Base-by-base conservation (phyloP, 345 rosid genomes). In the Sapria himalayana region DNA sequence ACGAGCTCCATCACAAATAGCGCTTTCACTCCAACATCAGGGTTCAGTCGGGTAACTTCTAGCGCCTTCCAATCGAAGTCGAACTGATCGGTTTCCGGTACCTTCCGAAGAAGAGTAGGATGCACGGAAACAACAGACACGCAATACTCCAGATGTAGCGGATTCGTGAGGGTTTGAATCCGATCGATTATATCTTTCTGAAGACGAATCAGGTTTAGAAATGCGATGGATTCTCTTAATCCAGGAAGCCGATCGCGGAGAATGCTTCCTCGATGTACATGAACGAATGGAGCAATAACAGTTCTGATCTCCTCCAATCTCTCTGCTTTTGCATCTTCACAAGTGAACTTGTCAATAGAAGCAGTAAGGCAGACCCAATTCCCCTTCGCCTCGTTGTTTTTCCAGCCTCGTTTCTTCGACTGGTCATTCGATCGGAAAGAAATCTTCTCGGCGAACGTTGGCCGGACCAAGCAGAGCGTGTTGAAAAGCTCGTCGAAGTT, bases 401-500 rank as follows among this genome's bases (percentile, higher is more conserved):
- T 29, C 12, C 39, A 22, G 8, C 48, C 35, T 6, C 33, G 7
- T 10, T 34, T 45, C 10, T 29, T 50, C 4, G 4, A 1, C n/a
- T n/a, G 4, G 6, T 3, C 20, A 21, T 5, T 2, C 9, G 1
- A 4, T 9, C 10, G 18, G 27, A 18, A 16, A 0, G 50, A 6
- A 1, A 50, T 27, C 20, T 4, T 19, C 2, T 51, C 62, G 15
- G 45, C 37, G 22, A 68, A 60, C 22, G 59, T 57, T 4, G 77
- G 85, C 11, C 68, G 59, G 22, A 59, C 70, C 58, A 82, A 49
- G 54, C 55, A 50, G 22, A 82, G 44, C 11, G 71, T 67, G 40
- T 74, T 82, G 15, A 43, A 70, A 7, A 82, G 73, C 56, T 82
- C 92, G 32, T 52, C 65, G 29, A 69, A 78, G 35, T 78, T 82